phyloP scores from a whole-genome alignment of 2,329 filamentous ascomycete genomes.

The Pseudogymnoascus sp. region DNA sequence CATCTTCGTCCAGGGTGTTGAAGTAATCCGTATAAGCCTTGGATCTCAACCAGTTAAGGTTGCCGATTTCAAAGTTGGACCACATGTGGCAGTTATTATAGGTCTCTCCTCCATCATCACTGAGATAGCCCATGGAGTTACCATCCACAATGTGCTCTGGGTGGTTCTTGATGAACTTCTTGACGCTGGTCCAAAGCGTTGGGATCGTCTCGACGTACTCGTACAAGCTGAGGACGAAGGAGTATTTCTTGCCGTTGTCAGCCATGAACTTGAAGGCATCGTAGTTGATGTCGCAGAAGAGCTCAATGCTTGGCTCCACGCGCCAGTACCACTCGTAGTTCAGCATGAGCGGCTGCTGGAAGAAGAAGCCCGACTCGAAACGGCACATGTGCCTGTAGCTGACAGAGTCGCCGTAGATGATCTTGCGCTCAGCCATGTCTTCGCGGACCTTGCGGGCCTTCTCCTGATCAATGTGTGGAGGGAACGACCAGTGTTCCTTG shows the following conservation, averaged over 20 bases:
- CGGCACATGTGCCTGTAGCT: slow-evolving; percentile 99
- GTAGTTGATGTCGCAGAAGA: slow-evolving; percentile 92
- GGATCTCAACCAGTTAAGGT: slow-evolving; percentile 86
- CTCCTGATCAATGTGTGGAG: slow-evolving; percentile 89
- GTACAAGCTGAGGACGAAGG: slow-evolving; percentile 89
- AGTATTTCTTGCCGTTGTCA: slow-evolving; percentile 96
- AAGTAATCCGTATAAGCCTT: slow-evolving; percentile 89
- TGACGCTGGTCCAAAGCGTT: slow-evolving; percentile 89
- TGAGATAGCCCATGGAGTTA: slow-evolving; percentile 87
- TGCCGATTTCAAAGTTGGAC: slow-evolving; percentile 98
- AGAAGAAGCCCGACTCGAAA: slow-evolving; percentile 99
- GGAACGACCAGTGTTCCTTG: slow-evolving; percentile 94
- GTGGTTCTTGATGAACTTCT: slow-evolving; percentile 86
- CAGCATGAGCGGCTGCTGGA: slow-evolving; percentile 85
- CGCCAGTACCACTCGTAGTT: slow-evolving; percentile 99
- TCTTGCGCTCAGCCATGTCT: slow-evolving; percentile 89
- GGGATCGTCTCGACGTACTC: slow-evolving; percentile 94
- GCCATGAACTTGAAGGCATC: slow-evolving; percentile 96
- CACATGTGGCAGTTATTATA: slow-evolving; percentile 99
- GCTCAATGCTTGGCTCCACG: slow-evolving; percentile 92
- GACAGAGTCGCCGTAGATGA: slow-evolving; percentile 96
- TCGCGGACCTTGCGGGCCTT: slow-evolving; percentile 84
- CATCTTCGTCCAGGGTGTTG: slow-evolving; percentile 75
- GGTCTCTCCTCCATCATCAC: slow-evolving; percentile 80
- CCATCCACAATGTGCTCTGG: slow-evolving; percentile 78